Base-by-base conservation (phyloP, 345 rosid genomes). In the Zanthoxylum bungeanum region DNA sequence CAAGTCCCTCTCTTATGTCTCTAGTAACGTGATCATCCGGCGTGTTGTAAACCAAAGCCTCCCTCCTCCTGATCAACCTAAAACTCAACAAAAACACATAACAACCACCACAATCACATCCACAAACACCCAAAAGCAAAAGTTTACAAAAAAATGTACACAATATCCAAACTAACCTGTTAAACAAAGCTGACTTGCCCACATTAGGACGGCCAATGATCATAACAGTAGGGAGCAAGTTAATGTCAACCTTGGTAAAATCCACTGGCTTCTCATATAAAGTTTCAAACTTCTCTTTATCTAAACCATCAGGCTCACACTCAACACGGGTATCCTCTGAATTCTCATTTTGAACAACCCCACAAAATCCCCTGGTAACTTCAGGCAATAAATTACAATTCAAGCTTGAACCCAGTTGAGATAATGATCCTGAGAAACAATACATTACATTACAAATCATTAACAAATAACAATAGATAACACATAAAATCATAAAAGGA, bases 21-120 rank as follows among this genome's bases (percentile, higher is more conserved):
- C 99, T 84, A 31, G 98, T 89, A 28, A 94, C 98, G 85, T 94
- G 99, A 83, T 87, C 97, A 78, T 81, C 93, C 0, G 98, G 97
- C 1, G 98, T 92, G 72, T 95, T 90, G 81, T 84, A 92, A 39
- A 90, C 98, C 28, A 94, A 87, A 76, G 99, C 99, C 76, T 94
- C 98, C 79, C 96, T 89, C 78, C 99, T 86, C 73, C 88, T 85
- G 75, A 90, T 87, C 89, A 94, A 82, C 75, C 98, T 90, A 51
- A 75, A 70, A 25, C 75, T 24, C 33, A 33, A 44, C 36, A 36
- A 63, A 61, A 17, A 22, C 21, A 31, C 21, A 25, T 3, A n/a
- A n/a, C n/a, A 56, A 9, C 27, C 14, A 63, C 49, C 28, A 28
- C 52, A 11, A 36, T 53, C 5, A 16, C 50, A 46, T 69, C 11